Evolutionary conservation across 352 stramenopile genomes (phyloP), one percentile per base, ranked within the genome.

Genomic region (Phytopythium helicoides): DNA sequence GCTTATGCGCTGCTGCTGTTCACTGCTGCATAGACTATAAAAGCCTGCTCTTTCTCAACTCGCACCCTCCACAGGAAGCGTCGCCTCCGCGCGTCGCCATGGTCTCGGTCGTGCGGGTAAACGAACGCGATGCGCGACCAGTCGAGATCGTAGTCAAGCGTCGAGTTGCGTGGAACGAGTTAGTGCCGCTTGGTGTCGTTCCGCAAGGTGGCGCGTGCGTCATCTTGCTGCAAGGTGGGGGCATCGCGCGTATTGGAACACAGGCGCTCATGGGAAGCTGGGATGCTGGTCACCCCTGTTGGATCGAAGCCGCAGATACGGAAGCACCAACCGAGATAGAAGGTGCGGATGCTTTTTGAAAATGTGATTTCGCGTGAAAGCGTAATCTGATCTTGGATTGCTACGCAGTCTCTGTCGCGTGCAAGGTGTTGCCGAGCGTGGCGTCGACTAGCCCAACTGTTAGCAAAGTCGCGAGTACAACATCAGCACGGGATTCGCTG

Each of bases 251-350:
- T 16, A 88, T 93, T 54, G 83, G 83, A 12, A 91, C 81, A 3
- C 83, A 93, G 47, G 83, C 83, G 38, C 68, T 93, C 22, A 91
- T 91, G 78, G 79, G 80, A n/a, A 90, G 73, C 36, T 93, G 83
- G 83, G 83, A 93, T 45, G 80, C 80, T n/a, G 77, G 72, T 5
- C 72, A 79, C 21, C 62, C 78, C 4, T 87, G 71, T 54, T 93
- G 83, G 83, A 86, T 93, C 52, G 83, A 93, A 54, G 69, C 89
- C 28, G 63, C 68, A 12, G 81, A 89, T 41, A 68, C 76, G 2
- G 73, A 81, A 8, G 65, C 68, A n/a, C 66, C 69, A 3, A 91
- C 80, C 0, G 80, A 93, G 59, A 78, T 93, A 35, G 76, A 91
- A 75, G 71, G 70, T 81, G 47, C 18, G 45, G 33, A 11, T 5